phyloP scores from a whole-genome alignment of 805 yeast genomes.

The Kodamaea fukazawae region DNA sequence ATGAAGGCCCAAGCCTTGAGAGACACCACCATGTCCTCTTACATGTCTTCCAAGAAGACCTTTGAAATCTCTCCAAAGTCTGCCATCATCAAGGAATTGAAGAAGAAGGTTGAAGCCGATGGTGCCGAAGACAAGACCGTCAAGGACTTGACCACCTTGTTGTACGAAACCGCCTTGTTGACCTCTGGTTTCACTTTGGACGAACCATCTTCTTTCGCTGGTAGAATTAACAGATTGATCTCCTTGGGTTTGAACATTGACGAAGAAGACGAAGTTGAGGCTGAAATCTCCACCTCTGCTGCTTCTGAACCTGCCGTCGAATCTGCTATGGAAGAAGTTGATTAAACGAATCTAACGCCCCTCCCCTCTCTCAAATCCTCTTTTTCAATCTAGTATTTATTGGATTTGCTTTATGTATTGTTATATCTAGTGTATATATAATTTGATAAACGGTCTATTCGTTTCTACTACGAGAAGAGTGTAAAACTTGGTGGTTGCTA shows the following conservation, averaged over 20 bases:
- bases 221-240: slow-evolving; percentile 97
- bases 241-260: slow-evolving; percentile 98
- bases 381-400: slow-evolving; percentile 6
- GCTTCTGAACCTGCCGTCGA: slow-evolving; percentile 51
- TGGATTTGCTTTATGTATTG: slow-evolving; percentile 3
- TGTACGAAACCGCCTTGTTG: slow-evolving; percentile 96
- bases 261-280: slow-evolving; percentile 65
- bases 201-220: slow-evolving; percentile 96
- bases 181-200: slow-evolving; percentile 99
- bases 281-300: slow-evolving; percentile 48
- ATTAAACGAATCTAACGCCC: slow-evolving; percentile 43
- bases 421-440: background rate
- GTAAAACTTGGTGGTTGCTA: too few relatives aligned
- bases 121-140: slow-evolving; percentile 99
- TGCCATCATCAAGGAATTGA: slow-evolving; percentile 91
- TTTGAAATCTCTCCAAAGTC: slow-evolving; percentile 98
- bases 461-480: too few relatives aligned
- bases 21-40: slow-evolving; percentile 97
- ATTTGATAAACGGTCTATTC: too few relatives aligned
- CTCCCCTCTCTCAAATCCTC: background rate
- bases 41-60: slow-evolving; percentile 99
- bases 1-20: slow-evolving; percentile 99
- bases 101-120: slow-evolving; percentile 92
- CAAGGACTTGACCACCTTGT: slow-evolving; percentile 92
- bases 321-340: slow-evolving; percentile 97